These are phyloP conservation scores for Pichia sp. DNA, from an alignment of 1,139 yeast genomes.

Conservation along the genomic window DNA sequence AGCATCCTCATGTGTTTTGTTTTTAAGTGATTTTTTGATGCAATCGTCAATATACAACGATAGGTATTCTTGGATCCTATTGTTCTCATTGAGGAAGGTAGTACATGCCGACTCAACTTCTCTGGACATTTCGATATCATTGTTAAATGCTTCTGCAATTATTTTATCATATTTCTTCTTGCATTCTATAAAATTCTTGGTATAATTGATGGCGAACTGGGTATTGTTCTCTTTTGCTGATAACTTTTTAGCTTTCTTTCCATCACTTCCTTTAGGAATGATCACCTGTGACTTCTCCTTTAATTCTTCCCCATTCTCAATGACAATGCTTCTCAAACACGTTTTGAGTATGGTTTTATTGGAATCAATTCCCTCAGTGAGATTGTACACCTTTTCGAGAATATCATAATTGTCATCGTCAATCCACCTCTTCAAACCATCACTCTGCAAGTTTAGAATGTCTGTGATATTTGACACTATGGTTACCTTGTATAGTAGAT, in stretches of 20 bases:
- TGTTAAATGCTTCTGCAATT: conserved; percentile 40
- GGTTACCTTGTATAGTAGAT: conserved; percentile 54
- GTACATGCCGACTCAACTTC: conserved; percentile 57
- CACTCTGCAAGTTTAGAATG: conserved; percentile 40
- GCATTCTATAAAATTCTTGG: conserved; percentile 48
- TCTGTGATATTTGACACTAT: conserved; percentile 53
- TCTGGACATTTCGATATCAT: conserved; percentile 44
- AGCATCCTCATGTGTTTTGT: conserved; percentile 42
- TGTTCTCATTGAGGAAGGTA: conserved; percentile 51
- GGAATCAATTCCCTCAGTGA: conserved; percentile 49
- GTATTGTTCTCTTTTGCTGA: conserved; percentile 33
- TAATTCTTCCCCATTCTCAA: conserved; percentile 35
- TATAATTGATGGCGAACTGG: conserved; percentile 63
- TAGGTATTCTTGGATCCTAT: conserved; percentile 62
- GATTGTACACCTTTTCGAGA: conserved; percentile 40
- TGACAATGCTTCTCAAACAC: conserved; percentile 43
- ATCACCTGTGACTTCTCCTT: conserved; percentile 21
- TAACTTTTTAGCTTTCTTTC: conserved; percentile 27
- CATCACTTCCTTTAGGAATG: conserved; percentile 4
- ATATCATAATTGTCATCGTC: conserved; percentile 33
- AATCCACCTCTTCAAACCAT: conserved; percentile 56
- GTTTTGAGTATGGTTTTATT: conserved; percentile 43
- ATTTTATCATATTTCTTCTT: conserved; percentile 48
- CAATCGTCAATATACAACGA: conserved; percentile 71
- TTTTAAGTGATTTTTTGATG: conserved; percentile 54